Evolutionary conservation across 2,329 filamentous ascomycete species (phyloP).

Genomic region (Exophiala sp.): DNA sequence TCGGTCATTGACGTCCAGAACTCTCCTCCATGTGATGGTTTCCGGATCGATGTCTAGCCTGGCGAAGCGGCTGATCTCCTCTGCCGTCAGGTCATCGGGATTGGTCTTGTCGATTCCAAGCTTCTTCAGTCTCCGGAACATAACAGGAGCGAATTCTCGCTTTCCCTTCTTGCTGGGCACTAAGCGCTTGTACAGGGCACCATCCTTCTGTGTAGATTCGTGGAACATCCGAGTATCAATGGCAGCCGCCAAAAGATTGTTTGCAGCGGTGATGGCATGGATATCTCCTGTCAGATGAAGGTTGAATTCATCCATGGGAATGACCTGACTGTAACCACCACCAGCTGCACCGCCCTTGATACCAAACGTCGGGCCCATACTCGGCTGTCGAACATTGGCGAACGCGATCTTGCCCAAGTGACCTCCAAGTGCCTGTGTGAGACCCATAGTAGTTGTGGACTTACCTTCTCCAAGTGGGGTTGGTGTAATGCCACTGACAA

Average conservation of each 20-base stretch:
- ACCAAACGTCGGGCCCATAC: slow-evolving; percentile 95
- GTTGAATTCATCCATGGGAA: slow-evolving; percentile 99
- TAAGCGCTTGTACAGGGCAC: slow-evolving; percentile 77
- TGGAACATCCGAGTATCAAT: slow-evolving; percentile 99
- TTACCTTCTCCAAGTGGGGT: slow-evolving; percentile 97
- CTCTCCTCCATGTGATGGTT: slow-evolving; percentile 95
- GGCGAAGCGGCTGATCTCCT: neutral
- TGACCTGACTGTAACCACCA: slow-evolving; percentile 97
- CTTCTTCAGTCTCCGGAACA: slow-evolving; percentile 92
- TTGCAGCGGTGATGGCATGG: slow-evolving; percentile 92
- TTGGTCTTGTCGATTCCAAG: slow-evolving; percentile 93
- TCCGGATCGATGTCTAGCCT: slow-evolving; percentile 92
- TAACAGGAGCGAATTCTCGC: slow-evolving; percentile 79
- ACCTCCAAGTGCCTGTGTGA: slow-evolving; percentile 86
- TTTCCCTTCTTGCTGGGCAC: slow-evolving; percentile 88
- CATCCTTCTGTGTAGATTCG: slow-evolving; percentile 91
- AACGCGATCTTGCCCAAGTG: slow-evolving; percentile 86
- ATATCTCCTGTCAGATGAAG: slow-evolving; percentile 96
- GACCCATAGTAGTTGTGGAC: slow-evolving; percentile 94
- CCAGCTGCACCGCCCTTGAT: slow-evolving; percentile 98
- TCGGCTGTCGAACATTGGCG: slow-evolving; percentile 94
- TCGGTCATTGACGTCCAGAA: slow-evolving; percentile 95
- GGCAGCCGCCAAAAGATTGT: slow-evolving; percentile 92
- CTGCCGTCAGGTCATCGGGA: slow-evolving; percentile 66
- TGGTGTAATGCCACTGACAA: slow-evolving; percentile 93